Conservation (phyloP, 2,329 filamentous ascomycete genomes). For the Fusarium palustre region DNA sequence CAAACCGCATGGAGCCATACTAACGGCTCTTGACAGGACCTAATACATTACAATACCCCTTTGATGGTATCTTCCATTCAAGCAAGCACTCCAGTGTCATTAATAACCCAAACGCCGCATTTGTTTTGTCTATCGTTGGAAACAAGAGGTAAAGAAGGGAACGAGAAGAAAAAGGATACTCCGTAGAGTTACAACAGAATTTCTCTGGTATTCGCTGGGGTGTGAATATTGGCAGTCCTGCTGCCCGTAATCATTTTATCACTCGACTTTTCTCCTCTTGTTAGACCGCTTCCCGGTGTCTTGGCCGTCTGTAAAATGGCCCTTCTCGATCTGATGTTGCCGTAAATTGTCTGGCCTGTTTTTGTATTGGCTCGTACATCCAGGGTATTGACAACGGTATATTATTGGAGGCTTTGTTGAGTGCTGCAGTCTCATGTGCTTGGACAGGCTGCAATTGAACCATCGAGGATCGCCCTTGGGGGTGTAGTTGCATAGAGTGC, state of each 20-base stretch:
- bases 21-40: background rate
- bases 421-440: slow-evolving; percentile 68
- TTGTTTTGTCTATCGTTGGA: slow-evolving; percentile 12
- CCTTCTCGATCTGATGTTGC: slow-evolving; percentile 68
- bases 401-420: slow-evolving; percentile 61
- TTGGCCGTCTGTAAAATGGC: slow-evolving; percentile 63
- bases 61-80: slow-evolving; percentile 35
- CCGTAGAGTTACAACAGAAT: background rate
- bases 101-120: slow-evolving; percentile 32
- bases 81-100: slow-evolving; percentile 9
- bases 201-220: background rate
- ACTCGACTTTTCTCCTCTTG: slow-evolving; percentile 62
- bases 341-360: slow-evolving; percentile 67
- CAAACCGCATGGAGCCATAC: background rate
- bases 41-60: slow-evolving; percentile 17
- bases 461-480: slow-evolving; percentile 68
- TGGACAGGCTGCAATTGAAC: slow-evolving; percentile 70
- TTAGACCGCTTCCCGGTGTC: slow-evolving; percentile 53
- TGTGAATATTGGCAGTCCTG: background rate
- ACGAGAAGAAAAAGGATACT: background rate
- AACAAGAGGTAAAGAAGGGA: slow-evolving; percentile 1
- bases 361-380: slow-evolving; percentile 66
- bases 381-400: slow-evolving; percentile 65
- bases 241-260: background rate
- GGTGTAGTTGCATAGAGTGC: slow-evolving; percentile 65